Evolutionary conservation across 2,329 filamentous ascomycete species (phyloP), one percentile per base, ranked within the genome.

Genomic region (Aspergillus sp.): DNA sequence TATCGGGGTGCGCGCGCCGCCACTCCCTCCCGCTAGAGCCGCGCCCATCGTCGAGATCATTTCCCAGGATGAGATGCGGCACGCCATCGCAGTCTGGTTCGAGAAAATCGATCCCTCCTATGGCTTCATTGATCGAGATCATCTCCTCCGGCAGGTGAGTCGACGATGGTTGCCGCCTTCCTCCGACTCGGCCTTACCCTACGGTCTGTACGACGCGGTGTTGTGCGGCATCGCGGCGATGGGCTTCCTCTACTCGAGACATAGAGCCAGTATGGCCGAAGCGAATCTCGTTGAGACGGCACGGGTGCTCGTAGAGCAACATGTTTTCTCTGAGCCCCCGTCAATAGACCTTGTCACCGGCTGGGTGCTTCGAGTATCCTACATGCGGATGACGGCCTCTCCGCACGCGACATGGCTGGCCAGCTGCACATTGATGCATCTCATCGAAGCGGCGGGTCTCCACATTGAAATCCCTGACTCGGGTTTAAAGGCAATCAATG

Each of bases 361-460:
- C 19, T 81, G 77, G 78, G 58, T 78, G 0, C 68, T 81, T 4
- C 73, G 78, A 4, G 70, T 73, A 0, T 64, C 75, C 0, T 80
- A 80, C 48, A 62, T 81, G 6, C 69, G 79, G 7, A 69, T 76
- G 41, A 76, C 76, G 0, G 73, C 71, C 2, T 71, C 74, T 2
- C 77, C 77, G 1, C 74, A 81, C 48, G 68, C 70, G 0, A 70
- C 75, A 2, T 68, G 65, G 78, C 76, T 80, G 63, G 76, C 78
- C 0, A 79, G 74, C 51, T 79, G 73, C 49, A 74, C 71, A 1
- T 60, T 78, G 19, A 78, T 81, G 75, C 79, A 81, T 52, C 68
- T 80, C 43, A 65, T 78, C 2, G 79, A 81, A 54, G 76, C 78
- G 3, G 72, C 74, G 8, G 63, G 62, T 8, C 54, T 67, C 2